Evolutionary conservation across 208 protist genomes (phyloP).

Genomic region (Trypanosomatidae sp.): DNA sequence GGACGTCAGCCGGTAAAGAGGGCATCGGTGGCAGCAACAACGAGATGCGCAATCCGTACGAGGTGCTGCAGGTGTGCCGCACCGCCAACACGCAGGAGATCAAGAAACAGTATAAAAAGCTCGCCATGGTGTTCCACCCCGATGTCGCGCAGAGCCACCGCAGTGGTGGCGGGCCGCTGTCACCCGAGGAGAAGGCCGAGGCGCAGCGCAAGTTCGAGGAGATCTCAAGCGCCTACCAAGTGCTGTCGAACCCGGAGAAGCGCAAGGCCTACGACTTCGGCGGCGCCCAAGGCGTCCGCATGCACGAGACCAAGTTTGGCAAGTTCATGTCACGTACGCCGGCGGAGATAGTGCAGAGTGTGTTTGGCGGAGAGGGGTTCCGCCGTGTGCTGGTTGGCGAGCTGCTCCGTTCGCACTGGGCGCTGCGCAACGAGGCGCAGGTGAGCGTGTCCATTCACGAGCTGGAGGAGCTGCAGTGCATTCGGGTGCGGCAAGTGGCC

Average conservation of each 20-base stretch:
- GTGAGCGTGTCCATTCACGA: slow-evolving; percentile 83
- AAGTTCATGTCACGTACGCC: slow-evolving; percentile 74
- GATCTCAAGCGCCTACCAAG: slow-evolving; percentile 78
- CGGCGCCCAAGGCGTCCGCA: slow-evolving; percentile 52
- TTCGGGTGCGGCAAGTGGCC: slow-evolving; percentile 70
- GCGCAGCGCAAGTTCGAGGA: slow-evolving; percentile 70
- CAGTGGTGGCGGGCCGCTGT: slow-evolving; percentile 4
- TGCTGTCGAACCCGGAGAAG: slow-evolving; percentile 88
- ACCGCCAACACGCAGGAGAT: slow-evolving; percentile 63
- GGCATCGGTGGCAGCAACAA: slow-evolving; percentile 2
- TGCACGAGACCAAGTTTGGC: slow-evolving; percentile 74
- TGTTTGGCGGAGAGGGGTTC: slow-evolving; percentile 84
- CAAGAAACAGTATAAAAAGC: slow-evolving; percentile 86
- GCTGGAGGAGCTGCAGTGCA: slow-evolving; percentile 81
- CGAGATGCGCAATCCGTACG: slow-evolving; percentile 59
- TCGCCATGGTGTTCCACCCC: slow-evolving; percentile 87
- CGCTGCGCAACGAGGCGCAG: slow-evolving; percentile 78
- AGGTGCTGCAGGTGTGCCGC: slow-evolving; percentile 67
- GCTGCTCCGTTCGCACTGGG: slow-evolving; percentile 80
- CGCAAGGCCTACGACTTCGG: slow-evolving; percentile 74
- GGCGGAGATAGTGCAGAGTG: slow-evolving; percentile 81
- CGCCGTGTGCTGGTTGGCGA: slow-evolving; percentile 58
- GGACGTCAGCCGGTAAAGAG: neutral
- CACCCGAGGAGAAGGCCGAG: slow-evolving; percentile 37
- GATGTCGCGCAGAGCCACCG: slow-evolving; percentile 56